Evolutionary conservation across 352 stramenopile species (phyloP).

Genomic region (Heterotrichella gracilis): DNA sequence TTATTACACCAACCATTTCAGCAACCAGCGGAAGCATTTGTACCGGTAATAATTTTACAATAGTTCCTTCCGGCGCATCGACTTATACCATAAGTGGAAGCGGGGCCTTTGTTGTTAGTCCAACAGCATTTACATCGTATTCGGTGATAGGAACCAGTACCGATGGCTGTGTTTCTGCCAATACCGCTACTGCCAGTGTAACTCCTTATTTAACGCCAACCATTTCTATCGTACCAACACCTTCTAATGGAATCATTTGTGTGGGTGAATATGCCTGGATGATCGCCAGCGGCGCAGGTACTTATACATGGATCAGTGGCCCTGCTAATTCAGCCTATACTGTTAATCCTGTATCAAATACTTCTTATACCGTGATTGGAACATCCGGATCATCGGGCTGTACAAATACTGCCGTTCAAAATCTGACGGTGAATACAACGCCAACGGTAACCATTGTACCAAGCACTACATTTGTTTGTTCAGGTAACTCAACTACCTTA

Average conservation of each 20-base stretch:
- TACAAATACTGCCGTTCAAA: not conserved
- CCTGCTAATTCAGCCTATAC: too few relatives aligned
- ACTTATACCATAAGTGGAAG: not conserved
- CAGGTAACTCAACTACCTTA: not conserved
- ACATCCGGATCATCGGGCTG: not conserved
- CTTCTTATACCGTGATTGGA: not conserved
- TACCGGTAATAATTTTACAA: not conserved
- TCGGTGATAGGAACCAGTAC: not conserved
- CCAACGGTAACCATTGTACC: not conserved
- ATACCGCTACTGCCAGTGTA: not conserved
- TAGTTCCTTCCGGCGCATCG: not conserved
- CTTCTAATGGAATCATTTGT: not conserved
- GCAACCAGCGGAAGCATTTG: not conserved
- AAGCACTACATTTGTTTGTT: not conserved
- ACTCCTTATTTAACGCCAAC: too few relatives aligned
- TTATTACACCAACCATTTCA: not conserved
- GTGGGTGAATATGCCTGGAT: not conserved
- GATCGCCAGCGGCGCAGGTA: not conserved
- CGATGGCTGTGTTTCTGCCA: not conserved
- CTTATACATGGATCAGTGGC: not conserved
- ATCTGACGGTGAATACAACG: not conserved
- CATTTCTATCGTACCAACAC: too few relatives aligned
- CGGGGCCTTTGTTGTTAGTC: not conserved
- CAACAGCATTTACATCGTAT: not conserved
- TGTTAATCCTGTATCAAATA: not conserved